phyloP scores from a whole-genome alignment of 441 rosid species.

The Mallotus japonicus region DNA sequence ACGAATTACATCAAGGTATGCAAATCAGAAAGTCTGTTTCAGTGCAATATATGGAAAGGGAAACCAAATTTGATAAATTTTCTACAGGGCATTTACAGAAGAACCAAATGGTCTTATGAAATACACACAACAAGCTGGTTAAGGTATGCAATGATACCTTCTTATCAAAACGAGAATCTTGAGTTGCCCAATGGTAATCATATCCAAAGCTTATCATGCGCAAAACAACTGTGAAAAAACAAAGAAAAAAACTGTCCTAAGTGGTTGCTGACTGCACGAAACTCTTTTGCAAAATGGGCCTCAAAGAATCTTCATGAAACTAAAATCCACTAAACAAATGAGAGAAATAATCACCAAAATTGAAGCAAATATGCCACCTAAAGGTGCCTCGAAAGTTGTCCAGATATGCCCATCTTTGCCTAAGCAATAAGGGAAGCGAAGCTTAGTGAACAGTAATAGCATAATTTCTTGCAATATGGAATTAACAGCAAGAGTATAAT shows the following conservation, averaged over 20 bases:
- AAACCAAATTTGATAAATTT: neutral
- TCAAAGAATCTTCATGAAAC: neutral
- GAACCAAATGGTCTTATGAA: neutral
- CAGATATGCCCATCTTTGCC: constrained; percentile 64
- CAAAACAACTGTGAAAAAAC: constrained; percentile 55
- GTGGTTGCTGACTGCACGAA: too few relatives aligned
- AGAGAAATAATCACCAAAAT: constrained; percentile 60
- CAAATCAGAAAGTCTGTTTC: neutral
- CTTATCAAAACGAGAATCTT: constrained; percentile 59
- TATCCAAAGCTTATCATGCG: constrained; percentile 98
- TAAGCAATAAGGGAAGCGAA: constrained; percentile 29
- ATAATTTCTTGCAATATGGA: constrained; percentile 13
- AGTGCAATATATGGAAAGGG: neutral
- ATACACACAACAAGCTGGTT: neutral
- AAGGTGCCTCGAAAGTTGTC: constrained; percentile 83
- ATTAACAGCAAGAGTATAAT: neutral
- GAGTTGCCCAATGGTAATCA: constrained; percentile 76
- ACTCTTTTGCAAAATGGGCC: neutral
- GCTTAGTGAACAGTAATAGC: constrained; percentile 9
- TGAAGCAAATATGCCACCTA: constrained; percentile 98
- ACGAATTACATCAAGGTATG: neutral
- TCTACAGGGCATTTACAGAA: neutral
- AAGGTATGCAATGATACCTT: constrained; percentile 43
- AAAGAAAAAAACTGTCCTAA: constrained; percentile 5
- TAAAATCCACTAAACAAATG: neutral